Evolutionary conservation across 2,329 filamentous ascomycete species (phyloP).

Genomic region (Neonectria punicea): DNA sequence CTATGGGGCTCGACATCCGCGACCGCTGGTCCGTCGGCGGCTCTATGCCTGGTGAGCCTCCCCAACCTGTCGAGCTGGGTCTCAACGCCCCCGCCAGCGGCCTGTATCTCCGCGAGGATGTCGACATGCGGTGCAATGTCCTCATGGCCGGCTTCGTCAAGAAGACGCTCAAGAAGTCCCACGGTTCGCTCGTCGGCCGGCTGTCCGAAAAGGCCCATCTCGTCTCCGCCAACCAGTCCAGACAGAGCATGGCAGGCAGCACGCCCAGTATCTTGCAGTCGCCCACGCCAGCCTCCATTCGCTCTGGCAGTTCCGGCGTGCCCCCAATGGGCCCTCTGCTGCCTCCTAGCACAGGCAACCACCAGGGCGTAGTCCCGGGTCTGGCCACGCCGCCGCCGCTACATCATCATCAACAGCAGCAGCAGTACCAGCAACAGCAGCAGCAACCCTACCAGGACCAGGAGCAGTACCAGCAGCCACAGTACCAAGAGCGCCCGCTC

Average conservation of each 20-base stretch:
- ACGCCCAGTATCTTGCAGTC: constrained; percentile 26
- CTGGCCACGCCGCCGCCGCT: constrained; percentile 12
- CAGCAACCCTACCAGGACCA: background rate
- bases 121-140: constrained; percentile 82
- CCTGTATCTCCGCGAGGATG: constrained; percentile 85
- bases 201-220: constrained; percentile 53
- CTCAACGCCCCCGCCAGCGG: constrained; percentile 73
- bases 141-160: constrained; percentile 82
- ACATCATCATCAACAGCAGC: constrained; percentile 4
- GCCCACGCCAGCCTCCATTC: constrained; percentile 25
- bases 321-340: constrained; percentile 30
- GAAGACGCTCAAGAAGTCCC: constrained; percentile 82
- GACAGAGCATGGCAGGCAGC: constrained; percentile 25
- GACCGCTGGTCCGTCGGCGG: constrained; percentile 83
- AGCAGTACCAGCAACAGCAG: constrained; percentile 5
- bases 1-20: constrained; percentile 81
- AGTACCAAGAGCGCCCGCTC: background rate
- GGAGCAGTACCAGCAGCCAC: background rate
- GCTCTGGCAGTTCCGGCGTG: constrained; percentile 27
- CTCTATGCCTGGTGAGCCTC: constrained; percentile 74
- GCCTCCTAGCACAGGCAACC: constrained; percentile 23
- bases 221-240: constrained; percentile 31
- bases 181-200: constrained; percentile 75
- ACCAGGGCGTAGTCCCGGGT: constrained; percentile 20
- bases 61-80: constrained; percentile 72